Base-by-base conservation (phyloP, 306 rosid genomes). In the Corylus heterophylla region DNA sequence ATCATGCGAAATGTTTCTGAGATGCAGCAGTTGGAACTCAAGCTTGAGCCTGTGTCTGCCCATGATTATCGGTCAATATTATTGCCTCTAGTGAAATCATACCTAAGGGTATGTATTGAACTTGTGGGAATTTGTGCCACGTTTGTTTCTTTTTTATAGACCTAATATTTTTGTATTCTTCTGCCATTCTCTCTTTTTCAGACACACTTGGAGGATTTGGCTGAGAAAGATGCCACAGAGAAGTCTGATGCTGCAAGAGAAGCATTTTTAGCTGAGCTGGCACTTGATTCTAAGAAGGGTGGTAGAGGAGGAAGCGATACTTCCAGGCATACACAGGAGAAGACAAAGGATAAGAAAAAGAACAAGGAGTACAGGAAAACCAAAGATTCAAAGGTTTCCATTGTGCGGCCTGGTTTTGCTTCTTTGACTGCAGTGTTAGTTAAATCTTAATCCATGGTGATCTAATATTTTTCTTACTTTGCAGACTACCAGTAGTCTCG, bases 261-360 rank as follows among this genome's bases (percentile, higher is more conserved):
- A 84, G 98, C 98, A 49, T 86, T 96, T 83, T 87, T 96, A 87
- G 99, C 98, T 2, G 99, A 96, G 86, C 96, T 96, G 85, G 99
- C 89, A 62, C 96, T 87, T 62, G 97, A 96, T 87, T 86, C 98
- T 75, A 89, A 88, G 85, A 93, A 91, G 89, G 83, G 73, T 83
- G 75, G 80, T 75, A 91, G 76, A 83, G 93, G 96, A 87, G 97
- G 91, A 69, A 93, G 69, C 76, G 97, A 90, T 85, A 87, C 64
- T 84, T 62, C 84, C 7, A 90, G 85, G 80, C 92, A 88, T 75
- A 55, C 81, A 55, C 90, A 84, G 66, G 98, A 96, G 82, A 96
- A 93, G 76, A 71, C 85, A 42, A 96, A 91, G 87, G 99, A 96
- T 74, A 96, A 92, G 89, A 96, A 92, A 88, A 93, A 83, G 90